Base-by-base conservation (phyloP, 495 filamentous ascomycete genomes). In the Endocarpon pusillum region DNA sequence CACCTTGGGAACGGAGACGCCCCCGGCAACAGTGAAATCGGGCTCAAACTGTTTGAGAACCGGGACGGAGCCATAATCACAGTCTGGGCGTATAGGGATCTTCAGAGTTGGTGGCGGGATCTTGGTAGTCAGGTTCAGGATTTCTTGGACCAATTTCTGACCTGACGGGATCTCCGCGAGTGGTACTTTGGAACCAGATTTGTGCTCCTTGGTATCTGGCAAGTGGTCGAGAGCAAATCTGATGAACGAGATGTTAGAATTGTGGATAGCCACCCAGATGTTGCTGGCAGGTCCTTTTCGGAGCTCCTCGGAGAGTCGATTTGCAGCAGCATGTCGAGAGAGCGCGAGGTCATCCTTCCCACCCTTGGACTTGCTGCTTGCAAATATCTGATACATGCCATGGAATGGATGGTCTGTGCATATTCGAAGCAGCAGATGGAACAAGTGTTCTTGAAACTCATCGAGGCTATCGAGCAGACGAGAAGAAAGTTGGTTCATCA, bases 401-500 rank as follows among this genome's bases (percentile, higher is more conserved):
- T 99, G 89, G 52, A 84, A 91, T 1, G 89, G 89, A 52, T 99
- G 89, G 18, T 99, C 84, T 7, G 62, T 60, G 47, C 85, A 94
- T 35, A 96, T 89, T 8, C 75, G 66, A 39, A 74, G 66, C 10
- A 94, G 72, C 22, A 96, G 55, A 1, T 63, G 53, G 14, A 62
- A 71, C 11, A 99, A 66, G 3, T 85, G 58, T 12, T 52, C 51
- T 44, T 99, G 91, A 47, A 99, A 99, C 1, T 55, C 53, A 24
- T 67, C 61, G 3, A 52, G 35, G 17, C 69, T 64, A 42, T 86
- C 71, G 32, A 91, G 71, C 10, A 96, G 61, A 15, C 89, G 76
- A 9, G 89, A 96, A 3, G 84, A 83, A 12, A 96, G 70, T 49
- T 99, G 89, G 47, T 94, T 99, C 78, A 93, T 93, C 37, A 96